Percentiles rank a stretch among this genome's conserved stretches.
phyloP scores from a whole-genome alignment of 495 filamentous ascomycete genomes.

The Lepraria neglecta region DNA sequence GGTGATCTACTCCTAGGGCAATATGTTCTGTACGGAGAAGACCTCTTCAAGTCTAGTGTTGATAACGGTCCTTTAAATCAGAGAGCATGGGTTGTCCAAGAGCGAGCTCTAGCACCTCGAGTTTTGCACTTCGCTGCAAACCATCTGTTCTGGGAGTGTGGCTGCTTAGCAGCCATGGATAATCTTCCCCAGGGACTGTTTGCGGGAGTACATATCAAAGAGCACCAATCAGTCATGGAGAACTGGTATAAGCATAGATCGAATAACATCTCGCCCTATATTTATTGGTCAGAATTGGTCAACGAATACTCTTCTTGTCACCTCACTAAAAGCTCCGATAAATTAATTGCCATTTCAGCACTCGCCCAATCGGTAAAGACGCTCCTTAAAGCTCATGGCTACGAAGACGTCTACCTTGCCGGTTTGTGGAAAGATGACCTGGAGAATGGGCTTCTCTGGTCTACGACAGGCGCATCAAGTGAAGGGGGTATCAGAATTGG shows the following conservation, averaged over 20 bases:
- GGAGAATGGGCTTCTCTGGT: not conserved
- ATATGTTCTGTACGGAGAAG: too few species aligned
- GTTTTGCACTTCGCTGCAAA: slow-evolving; percentile 32
- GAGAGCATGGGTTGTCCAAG: slow-evolving; percentile 36
- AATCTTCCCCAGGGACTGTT: slow-evolving; percentile 1
- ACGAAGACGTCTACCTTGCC: not conserved
- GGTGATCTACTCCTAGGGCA: too few species aligned
- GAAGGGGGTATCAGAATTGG: too few species aligned
- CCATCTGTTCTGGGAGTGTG: slow-evolving; percentile 34
- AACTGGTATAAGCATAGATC: not conserved
- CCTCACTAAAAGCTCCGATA: not conserved
- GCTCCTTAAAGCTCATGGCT: not conserved
- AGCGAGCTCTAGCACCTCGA: slow-evolving; percentile 31
- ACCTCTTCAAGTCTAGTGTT: not conserved
- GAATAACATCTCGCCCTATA: too few species aligned
- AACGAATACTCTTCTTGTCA: not conserved
- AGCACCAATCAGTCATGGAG: not conserved
- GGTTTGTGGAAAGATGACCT: not conserved
- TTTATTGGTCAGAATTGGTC: too few species aligned
- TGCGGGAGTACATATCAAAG: not conserved
- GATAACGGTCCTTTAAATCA: slow-evolving; percentile 17
- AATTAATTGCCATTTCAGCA: not conserved
- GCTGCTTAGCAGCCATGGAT: slow-evolving; percentile 25
- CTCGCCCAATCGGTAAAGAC: not conserved
- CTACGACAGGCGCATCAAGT: too few species aligned